Conservation (phyloP, 192 early-diverging fungal genomes). For the Diversispora epigaea region DNA sequence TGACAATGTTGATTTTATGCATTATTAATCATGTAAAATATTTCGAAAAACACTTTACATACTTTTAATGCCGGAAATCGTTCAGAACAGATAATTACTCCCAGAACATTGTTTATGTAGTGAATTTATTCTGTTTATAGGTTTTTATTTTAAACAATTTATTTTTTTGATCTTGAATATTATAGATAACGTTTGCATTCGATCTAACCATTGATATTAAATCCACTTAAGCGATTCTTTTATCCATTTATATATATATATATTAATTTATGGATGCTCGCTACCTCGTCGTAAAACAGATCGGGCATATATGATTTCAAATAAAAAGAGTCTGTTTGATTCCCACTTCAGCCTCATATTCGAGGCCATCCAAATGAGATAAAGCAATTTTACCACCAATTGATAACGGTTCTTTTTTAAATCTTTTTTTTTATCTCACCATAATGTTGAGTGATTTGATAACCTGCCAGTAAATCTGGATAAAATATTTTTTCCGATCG, state of each 20-base stretch:
- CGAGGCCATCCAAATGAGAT: constrained; percentile 58
- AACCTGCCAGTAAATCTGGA: constrained; percentile 86
- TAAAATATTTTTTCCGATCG: constrained; percentile 96
- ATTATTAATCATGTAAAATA: too few relatives aligned
- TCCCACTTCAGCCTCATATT: constrained; percentile 49
- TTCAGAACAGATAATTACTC: constrained; percentile 49
- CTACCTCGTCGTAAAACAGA: constrained; percentile 53
- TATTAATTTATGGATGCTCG: constrained; percentile 17
- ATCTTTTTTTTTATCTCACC: constrained; percentile 45
- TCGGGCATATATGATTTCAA: constrained; percentile 49
- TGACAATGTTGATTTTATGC: too few relatives aligned
- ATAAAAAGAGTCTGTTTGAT: constrained; percentile 76
- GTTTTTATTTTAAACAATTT: constrained; percentile 25
- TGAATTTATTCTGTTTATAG: constrained; percentile 62
- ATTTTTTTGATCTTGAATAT: too few relatives aligned
- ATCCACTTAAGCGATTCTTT: too few relatives aligned
- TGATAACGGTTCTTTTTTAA: constrained; percentile 67
- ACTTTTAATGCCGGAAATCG: constrained; percentile 68
- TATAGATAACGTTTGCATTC: too few relatives aligned
- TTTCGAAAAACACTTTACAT: too few relatives aligned
- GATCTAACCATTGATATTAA: too few relatives aligned
- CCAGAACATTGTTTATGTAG: constrained; percentile 56
- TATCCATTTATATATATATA: too few relatives aligned
- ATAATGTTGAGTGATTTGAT: constrained; percentile 92
- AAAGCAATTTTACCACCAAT: constrained; percentile 65